Conservation (phyloP, 768 basidiomycete genomes). For the Imleria badia region DNA sequence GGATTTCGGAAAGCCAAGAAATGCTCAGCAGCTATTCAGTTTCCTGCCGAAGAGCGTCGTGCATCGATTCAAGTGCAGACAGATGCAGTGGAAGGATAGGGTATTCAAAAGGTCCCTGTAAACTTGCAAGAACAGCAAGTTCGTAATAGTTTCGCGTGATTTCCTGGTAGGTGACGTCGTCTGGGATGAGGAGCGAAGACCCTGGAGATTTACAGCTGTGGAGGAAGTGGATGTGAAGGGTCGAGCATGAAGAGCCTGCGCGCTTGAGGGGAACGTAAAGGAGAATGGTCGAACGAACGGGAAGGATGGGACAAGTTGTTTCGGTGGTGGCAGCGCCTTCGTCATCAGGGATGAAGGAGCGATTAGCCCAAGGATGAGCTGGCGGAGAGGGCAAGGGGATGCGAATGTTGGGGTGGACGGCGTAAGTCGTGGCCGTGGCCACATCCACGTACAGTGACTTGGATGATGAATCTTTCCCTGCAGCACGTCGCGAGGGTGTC, state of each 20-base stretch:
- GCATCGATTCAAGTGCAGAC: slow-evolving; percentile 68
- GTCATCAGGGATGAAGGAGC: slow-evolving; percentile 35
- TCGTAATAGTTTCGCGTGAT: slow-evolving; percentile 70
- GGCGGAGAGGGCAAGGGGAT: slow-evolving; percentile 45
- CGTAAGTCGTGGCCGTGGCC: slow-evolving; percentile 46
- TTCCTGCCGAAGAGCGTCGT: slow-evolving; percentile 36
- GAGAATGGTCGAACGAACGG: slow-evolving; percentile 57
- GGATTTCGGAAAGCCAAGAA: not conserved
- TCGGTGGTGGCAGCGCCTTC: slow-evolving; percentile 24
- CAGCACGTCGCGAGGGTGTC: slow-evolving; percentile 27
- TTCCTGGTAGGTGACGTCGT: slow-evolving; percentile 44
- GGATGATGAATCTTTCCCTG: slow-evolving; percentile 31
- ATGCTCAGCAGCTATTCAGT: slow-evolving; percentile 12
- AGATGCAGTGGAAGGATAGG: slow-evolving; percentile 66
- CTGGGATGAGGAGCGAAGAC: slow-evolving; percentile 37
- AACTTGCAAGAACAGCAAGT: slow-evolving; percentile 56
- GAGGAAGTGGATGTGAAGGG: slow-evolving; percentile 61
- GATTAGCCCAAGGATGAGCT: slow-evolving; percentile 23
- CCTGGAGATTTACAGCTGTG: slow-evolving; percentile 43
- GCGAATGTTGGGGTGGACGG: slow-evolving; percentile 42
- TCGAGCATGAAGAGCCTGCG: slow-evolving; percentile 43
- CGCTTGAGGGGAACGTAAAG: slow-evolving; percentile 50
- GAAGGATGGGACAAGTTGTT: slow-evolving; percentile 45
- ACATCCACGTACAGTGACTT: slow-evolving; percentile 35
- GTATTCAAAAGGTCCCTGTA: slow-evolving; percentile 45